Conservation (phyloP, 441 rosid genomes). For the Arabidopsis lyrata region DNA sequence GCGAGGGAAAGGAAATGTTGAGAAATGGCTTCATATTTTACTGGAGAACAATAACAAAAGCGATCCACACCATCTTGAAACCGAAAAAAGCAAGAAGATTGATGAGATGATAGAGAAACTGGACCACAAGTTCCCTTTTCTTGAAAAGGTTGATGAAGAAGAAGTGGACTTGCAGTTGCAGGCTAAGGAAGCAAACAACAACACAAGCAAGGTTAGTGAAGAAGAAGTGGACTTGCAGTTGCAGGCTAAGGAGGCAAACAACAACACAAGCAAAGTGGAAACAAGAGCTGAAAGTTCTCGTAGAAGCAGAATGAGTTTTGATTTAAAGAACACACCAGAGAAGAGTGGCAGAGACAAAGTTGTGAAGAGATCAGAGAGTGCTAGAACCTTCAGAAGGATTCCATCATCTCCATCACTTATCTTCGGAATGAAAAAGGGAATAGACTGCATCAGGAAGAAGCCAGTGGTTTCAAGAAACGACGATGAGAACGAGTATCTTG, state of each 20-base stretch:
- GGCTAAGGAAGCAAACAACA: slow-evolving; percentile 24
- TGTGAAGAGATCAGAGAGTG: slow-evolving; percentile 77
- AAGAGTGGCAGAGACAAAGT: slow-evolving; percentile 58
- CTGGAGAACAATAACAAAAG: slow-evolving; percentile 55
- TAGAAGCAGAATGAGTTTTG: slow-evolving; percentile 53
- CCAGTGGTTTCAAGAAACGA: slow-evolving; percentile 67
- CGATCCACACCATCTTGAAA: slow-evolving; percentile 52
- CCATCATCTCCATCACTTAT: slow-evolving; percentile 93
- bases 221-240: slow-evolving; percentile 2
- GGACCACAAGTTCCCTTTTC: slow-evolving; percentile 63
- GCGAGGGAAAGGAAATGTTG: slow-evolving; percentile 90
- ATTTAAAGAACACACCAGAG: slow-evolving; percentile 52
- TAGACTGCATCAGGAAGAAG: slow-evolving; percentile 82
- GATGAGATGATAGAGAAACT: slow-evolving; percentile 65
- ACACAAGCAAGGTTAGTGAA: slow-evolving; percentile 12
- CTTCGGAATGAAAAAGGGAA: slow-evolving; percentile 77
- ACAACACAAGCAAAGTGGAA: slow-evolving; percentile 38
- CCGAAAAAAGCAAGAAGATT: slow-evolving; percentile 40
- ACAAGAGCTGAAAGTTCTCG: slow-evolving; percentile 39
- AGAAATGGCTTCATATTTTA: slow-evolving; percentile 90
- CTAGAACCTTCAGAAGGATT: slow-evolving; percentile 72
- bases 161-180: slow-evolving; percentile 22
- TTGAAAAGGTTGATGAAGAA: slow-evolving; percentile 38
- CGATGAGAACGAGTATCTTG: slow-evolving; percentile 53
- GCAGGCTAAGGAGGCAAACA: slow-evolving; percentile 23